phyloP scores from a whole-genome alignment of 768 basidiomycete species.

The Trichaptum fuscoviolaceum region DNA sequence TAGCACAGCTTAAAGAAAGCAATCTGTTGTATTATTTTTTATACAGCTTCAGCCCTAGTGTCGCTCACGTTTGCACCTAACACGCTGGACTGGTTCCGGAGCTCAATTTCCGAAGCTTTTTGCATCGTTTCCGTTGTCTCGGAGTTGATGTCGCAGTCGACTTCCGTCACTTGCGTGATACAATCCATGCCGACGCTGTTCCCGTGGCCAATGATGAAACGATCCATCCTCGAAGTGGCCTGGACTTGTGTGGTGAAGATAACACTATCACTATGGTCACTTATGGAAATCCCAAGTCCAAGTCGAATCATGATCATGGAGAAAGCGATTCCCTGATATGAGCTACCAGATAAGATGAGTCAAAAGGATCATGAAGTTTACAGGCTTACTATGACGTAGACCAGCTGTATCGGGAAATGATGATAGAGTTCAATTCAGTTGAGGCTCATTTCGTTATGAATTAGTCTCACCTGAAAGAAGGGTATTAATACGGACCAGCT shows the following conservation, averaged over 20 bases:
- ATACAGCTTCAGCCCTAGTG: not conserved
- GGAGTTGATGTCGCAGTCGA: not conserved
- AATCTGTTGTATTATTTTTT: not conserved
- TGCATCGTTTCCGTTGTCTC: not conserved
- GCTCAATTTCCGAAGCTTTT: not conserved
- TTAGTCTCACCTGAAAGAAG: not conserved
- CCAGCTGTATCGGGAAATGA: not conserved
- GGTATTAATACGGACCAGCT: not conserved
- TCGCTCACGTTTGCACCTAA: not conserved
- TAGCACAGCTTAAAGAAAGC: not conserved
- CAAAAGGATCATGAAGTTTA: not conserved
- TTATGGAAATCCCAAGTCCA: slow-evolving; percentile 29
- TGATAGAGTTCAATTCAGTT: not conserved
- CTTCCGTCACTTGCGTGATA: not conserved
- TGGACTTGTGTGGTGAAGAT: not conserved
- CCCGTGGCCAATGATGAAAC: too few species aligned
- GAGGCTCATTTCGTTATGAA: not conserved
- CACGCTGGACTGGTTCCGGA: not conserved
- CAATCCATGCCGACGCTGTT: not conserved
- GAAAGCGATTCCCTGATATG: slow-evolving; percentile 29
- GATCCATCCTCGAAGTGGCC: not conserved
- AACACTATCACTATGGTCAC: not conserved
- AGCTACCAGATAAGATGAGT: not conserved
- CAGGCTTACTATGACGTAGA: not conserved
- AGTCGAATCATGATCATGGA: slow-evolving; percentile 37